Evolutionary conservation across 768 basidiomycete species (phyloP), one percentile per base, ranked within the genome.

Genomic region (Tylopilus subfusipes): DNA sequence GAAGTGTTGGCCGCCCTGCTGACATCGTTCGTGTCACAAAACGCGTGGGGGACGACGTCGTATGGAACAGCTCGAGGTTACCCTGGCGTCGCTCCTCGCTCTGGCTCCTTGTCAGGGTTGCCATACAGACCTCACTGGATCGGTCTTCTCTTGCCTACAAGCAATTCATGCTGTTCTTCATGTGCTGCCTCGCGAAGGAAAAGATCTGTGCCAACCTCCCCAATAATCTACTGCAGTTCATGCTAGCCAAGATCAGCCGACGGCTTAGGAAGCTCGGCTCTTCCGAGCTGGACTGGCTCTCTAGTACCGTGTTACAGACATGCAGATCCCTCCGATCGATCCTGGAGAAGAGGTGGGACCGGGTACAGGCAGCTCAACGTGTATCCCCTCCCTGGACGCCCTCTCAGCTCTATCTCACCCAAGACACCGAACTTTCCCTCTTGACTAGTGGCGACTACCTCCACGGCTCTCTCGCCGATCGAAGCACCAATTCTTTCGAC

Each of bases 61-160:
- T 77, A 2, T 78, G 78, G 75, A 38, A 68, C 5, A 53, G 67
- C 21, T 66, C 75, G 2, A 48, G 57, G 29, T 64, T 71, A 10
- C 50, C 82, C 68, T 83, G 81, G 81, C 67, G 82, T 25, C 70
- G 81, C 22, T 78, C 79, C 8, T 66, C 78, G 1, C 65, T 79
- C 12, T 83, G 81, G 80, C 73, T 81, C 5, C 60, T 79, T 13
- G 62, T 79, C 31, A 76, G 80, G 9, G 76, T 82, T 5, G 70
- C 71, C 1, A 56, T 79, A 22, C 78, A 80, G 59, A 76, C 71
- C 0, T 69, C 73, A 0, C 61, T 73, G 25, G 56, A 48, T 25
- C 61, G 54, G 34, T 59, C 60, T 42, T 39, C 22, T 30, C 18
- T 50, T 8, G 39, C 60, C 5, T 75, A 75, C 62, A 75, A 75